Evolutionary conservation across 2,329 filamentous ascomycete genomes (phyloP).

Genomic region (Talaromyces sp.): DNA sequence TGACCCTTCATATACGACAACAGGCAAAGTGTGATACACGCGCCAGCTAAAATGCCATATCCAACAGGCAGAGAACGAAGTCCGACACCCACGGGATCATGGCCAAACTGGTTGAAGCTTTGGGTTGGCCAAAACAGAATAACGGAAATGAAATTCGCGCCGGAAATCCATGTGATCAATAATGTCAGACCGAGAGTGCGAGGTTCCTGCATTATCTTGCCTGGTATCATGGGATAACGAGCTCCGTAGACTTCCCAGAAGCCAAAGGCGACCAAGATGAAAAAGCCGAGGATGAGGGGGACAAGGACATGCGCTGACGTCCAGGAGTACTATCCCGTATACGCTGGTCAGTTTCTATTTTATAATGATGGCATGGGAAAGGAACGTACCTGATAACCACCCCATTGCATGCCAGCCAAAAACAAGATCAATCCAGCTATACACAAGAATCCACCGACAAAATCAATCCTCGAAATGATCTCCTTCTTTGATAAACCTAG

Average conservation of each 20-base stretch:
- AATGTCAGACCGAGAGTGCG: slow-evolving; percentile 50
- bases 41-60: slow-evolving; percentile 58
- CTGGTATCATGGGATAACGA: slow-evolving; percentile 44
- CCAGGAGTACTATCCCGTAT: slow-evolving; percentile 39
- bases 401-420: slow-evolving; percentile 49
- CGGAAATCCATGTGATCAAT: slow-evolving; percentile 56
- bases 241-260: slow-evolving; percentile 46
- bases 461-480: slow-evolving; percentile 46
- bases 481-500: slow-evolving; percentile 34
- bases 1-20: slow-evolving; percentile 55
- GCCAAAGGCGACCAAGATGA: slow-evolving; percentile 40
- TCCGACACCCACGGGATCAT: slow-evolving; percentile 60
- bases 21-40: slow-evolving; percentile 54
- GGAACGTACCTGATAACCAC: slow-evolving; percentile 40
- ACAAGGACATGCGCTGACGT: slow-evolving; percentile 42
- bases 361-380: slow-evolving; percentile 1
- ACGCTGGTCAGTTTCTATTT: background rate
- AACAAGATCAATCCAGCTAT: slow-evolving; percentile 46
- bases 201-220: slow-evolving; percentile 43
- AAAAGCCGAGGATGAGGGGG: slow-evolving; percentile 42
- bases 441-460: slow-evolving; percentile 46
- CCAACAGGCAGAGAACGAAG: slow-evolving; percentile 61
- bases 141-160: slow-evolving; percentile 55
- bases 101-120: slow-evolving; percentile 60
- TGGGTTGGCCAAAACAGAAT: slow-evolving; percentile 60